phyloP scores from a whole-genome alignment of 83 land plant genomes.

The Thuja plicata region DNA sequence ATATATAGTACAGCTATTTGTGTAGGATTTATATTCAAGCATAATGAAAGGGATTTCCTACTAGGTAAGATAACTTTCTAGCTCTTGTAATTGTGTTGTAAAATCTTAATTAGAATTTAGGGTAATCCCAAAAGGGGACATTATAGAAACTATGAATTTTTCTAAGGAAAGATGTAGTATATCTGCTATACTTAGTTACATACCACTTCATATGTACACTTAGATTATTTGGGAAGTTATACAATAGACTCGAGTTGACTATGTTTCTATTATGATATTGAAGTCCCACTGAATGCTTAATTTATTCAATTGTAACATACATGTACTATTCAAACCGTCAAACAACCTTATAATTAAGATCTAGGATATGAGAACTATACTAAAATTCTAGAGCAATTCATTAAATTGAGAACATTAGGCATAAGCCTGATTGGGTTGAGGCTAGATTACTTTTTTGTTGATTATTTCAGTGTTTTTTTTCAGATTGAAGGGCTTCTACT shows the following conservation, averaged over 20 bases:
- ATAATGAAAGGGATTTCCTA: too few relatives aligned
- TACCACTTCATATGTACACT: not conserved
- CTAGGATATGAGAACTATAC: not conserved
- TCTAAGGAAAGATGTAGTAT: not conserved
- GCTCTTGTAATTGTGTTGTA: too few relatives aligned
- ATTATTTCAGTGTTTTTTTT: not conserved
- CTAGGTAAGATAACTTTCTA: too few relatives aligned
- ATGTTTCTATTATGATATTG: not conserved
- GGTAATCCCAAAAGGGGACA: too few relatives aligned
- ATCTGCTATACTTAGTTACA: not conserved
- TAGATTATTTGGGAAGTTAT: not conserved
- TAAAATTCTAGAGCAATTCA: not conserved
- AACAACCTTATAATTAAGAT: not conserved
- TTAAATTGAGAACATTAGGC: too few relatives aligned
- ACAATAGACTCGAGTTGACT: not conserved
- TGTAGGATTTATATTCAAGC: too few relatives aligned
- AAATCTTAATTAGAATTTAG: too few relatives aligned
- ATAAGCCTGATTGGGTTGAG: too few relatives aligned
- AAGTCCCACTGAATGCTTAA: not conserved
- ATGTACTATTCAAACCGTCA: not conserved
- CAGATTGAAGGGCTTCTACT: not conserved
- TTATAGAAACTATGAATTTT: not conserved
- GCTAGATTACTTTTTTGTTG: not conserved
- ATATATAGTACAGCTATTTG: too few relatives aligned
- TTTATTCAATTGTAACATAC: not conserved